Conservation (phyloP, 148 eudicot species). For the Simmondsia chinensis region DNA sequence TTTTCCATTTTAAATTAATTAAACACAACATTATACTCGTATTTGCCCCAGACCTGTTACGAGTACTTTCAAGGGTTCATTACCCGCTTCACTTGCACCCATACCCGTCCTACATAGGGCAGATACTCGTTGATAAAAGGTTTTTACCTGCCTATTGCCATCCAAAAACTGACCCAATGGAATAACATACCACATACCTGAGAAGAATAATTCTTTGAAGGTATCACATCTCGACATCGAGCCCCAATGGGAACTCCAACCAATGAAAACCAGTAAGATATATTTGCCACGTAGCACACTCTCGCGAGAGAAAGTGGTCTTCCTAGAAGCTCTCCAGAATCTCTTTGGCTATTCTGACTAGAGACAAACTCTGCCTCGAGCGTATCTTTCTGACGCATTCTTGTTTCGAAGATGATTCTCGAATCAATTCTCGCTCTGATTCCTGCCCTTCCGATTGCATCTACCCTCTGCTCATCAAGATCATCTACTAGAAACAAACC, state of each 20-base stretch:
- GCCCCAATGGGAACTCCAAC: conserved; percentile 78
- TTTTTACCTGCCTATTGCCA: no score
- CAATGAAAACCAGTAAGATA: conserved; percentile 70
- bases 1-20: no score
- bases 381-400: conserved; percentile 47
- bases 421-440: conserved; percentile 56
- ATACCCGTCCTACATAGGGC: no score
- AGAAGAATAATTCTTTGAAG: conserved; percentile 19
- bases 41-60: no score
- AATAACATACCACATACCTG: conserved; percentile 36
- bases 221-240: conserved; percentile 58
- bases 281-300: conserved; percentile 62
- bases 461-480: conserved; percentile 35
- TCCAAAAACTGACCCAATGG: no score
- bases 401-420: conserved; percentile 58
- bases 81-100: no score
- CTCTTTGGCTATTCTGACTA: conserved; percentile 24
- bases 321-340: conserved; percentile 21
- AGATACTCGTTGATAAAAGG: no score
- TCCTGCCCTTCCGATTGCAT: conserved; percentile 50
- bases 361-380: conserved; percentile 67
- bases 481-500: conserved; percentile 34
- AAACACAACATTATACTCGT: no score
- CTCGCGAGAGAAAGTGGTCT: conserved; percentile 68
- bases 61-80: no score